These are phyloP conservation scores for Scenedesmus sp. DNA, from an alignment of 163 green algal genomes.

Conservation along the genomic window DNA sequence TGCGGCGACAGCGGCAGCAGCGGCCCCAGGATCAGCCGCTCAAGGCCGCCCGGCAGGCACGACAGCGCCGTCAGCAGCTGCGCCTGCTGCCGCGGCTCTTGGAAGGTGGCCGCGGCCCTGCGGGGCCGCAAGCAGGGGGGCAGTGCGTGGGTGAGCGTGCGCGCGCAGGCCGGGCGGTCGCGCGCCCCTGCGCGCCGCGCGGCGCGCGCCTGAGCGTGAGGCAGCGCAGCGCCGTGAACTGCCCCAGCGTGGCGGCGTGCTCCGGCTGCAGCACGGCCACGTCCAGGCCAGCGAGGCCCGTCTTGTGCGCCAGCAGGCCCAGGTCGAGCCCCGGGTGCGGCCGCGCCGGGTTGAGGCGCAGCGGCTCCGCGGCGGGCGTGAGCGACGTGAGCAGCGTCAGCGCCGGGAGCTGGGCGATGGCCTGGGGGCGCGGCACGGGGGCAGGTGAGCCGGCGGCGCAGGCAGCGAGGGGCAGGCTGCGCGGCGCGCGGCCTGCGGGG, in stretches of 20 bases:
- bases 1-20: constrained; percentile 25
- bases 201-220: constrained; percentile 12
- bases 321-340: constrained; percentile 26
- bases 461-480: too few species aligned
- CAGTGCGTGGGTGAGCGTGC: background rate
- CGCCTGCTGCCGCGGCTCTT: constrained; percentile 22
- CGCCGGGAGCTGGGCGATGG: constrained; percentile 31
- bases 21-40: constrained; percentile 5
- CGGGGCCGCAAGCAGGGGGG: background rate
- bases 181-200: too few species aligned
- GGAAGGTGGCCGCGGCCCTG: constrained; percentile 26
- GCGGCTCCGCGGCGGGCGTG: constrained; percentile 17
- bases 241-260: constrained; percentile 26
- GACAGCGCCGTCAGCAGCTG: constrained; percentile 21
- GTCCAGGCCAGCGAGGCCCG: constrained; percentile 8
- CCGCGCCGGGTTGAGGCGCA: constrained; percentile 8
- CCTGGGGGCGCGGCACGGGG: constrained; percentile 20
- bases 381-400: constrained; percentile 30
- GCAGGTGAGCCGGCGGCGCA: too few species aligned
- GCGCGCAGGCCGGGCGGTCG: too few species aligned
- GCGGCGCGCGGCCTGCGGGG: too few species aligned
- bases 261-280: constrained; percentile 29
- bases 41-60: constrained; percentile 13
- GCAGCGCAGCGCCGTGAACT: constrained; percentile 9
- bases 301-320: background rate